Conservation (phyloP, 495 filamentous ascomycete species). For the Penicillium crystallinum region DNA sequence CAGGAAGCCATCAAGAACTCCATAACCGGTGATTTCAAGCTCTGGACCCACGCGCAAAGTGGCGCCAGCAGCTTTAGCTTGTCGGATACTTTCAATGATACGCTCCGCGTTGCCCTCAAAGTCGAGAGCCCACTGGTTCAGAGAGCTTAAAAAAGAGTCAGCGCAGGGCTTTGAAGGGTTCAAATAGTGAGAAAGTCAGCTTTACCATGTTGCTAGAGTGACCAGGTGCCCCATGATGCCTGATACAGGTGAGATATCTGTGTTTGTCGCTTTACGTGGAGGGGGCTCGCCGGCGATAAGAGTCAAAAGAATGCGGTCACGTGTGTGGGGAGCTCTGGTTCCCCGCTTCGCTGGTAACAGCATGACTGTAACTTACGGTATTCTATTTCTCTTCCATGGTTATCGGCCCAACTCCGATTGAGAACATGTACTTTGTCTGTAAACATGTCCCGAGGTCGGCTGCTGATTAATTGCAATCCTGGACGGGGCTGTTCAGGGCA, state of each 20-base stretch:
- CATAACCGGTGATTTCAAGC: constrained; percentile 60
- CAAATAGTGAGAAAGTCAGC: background rate
- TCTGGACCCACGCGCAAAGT: constrained; percentile 74
- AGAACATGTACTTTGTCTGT: constrained; percentile 12
- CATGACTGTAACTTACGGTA: constrained; percentile 15
- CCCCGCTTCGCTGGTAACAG: constrained; percentile 20
- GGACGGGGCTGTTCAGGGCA: background rate
- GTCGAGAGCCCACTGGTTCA: constrained; percentile 64
- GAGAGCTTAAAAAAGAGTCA: constrained; percentile 27
- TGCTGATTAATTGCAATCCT: constrained; percentile 24
- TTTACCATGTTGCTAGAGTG: constrained; percentile 39
- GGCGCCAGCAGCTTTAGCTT: constrained; percentile 66
- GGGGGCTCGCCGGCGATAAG: background rate
- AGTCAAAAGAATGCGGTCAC: constrained; percentile 25
- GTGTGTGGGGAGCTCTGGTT: constrained; percentile 35
- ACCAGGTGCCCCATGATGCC: constrained; percentile 37
- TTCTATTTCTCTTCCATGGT: background rate
- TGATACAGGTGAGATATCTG: background rate
- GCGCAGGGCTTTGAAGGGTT: background rate
- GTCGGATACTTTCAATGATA: constrained; percentile 68
- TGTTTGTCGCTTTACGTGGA: background rate
- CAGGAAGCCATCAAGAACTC: constrained; percentile 39
- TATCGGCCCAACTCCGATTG: constrained; percentile 17
- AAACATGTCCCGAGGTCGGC: background rate
- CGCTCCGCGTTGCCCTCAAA: constrained; percentile 71